These are phyloP conservation scores for Xylaria scruposa DNA, from an alignment of 495 filamentous ascomycete genomes.

Conservation along the genomic window DNA sequence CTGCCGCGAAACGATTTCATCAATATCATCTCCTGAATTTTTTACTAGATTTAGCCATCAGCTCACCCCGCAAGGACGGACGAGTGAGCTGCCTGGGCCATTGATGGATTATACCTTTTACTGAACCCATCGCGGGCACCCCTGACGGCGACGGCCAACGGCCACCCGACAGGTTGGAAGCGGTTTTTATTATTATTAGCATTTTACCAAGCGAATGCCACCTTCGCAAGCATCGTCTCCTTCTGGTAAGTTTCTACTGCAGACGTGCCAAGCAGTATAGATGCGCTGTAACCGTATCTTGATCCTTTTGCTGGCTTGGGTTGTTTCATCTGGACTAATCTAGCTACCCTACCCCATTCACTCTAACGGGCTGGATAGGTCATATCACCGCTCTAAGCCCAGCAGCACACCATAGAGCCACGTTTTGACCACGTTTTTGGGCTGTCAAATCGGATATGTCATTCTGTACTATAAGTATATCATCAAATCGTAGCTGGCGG, in stretches of 20 bases:
- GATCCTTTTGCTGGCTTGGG: slow-evolving; percentile 9
- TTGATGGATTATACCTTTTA: background rate
- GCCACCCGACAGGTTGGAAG: slow-evolving; percentile 25
- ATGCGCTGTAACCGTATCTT: slow-evolving; percentile 1
- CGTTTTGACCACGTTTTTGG: slow-evolving; percentile 23
- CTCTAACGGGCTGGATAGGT: slow-evolving; percentile 5
- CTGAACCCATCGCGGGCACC: background rate
- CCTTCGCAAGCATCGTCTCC: slow-evolving; percentile 12
- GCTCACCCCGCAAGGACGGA: background rate
- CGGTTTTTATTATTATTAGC: slow-evolving; percentile 16
- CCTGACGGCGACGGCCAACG: background rate
- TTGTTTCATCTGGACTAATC: slow-evolving; percentile 21
- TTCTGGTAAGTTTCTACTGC: slow-evolving; percentile 18
- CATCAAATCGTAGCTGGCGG: background rate
- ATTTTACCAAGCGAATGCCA: slow-evolving; percentile 20
- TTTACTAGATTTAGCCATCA: background rate
- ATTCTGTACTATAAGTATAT: slow-evolving; percentile 4
- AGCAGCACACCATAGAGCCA: slow-evolving; percentile 5
- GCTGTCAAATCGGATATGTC: background rate
- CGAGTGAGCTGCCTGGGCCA: background rate
- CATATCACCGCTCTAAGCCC: slow-evolving; percentile 2
- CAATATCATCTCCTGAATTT: background rate
- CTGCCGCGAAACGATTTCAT: background rate
- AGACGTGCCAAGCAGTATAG: background rate
- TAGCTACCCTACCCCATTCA: background rate